Base-by-base conservation (phyloP, 2,329 filamentous ascomycete species). In the Xenosphaeropsis pyriputrescens region DNA sequence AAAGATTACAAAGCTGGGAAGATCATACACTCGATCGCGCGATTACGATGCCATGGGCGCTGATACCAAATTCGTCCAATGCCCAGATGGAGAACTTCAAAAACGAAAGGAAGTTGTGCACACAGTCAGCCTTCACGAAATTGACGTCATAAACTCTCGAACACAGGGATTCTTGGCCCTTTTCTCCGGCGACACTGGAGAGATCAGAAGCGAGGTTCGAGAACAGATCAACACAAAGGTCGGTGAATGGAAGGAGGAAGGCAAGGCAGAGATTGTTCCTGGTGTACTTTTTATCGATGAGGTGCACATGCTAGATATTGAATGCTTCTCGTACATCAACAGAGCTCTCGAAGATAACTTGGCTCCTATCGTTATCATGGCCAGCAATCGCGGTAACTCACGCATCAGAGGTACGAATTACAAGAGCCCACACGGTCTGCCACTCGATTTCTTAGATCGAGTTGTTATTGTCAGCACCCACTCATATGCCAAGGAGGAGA, bases 171-270 rank as follows among this genome's bases (percentile, higher is more conserved):
- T 98, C 62, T 65, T 98, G 18, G 91, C 91, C 8, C 78, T 98
- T 14, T 98, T 98, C 64, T 95, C 89, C 0, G 91, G 91, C 45
- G 91, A 98, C 59, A 98, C 91, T 1, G 91, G 91, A 49, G 91
- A 98, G 67, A 98, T 98, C 51, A 73, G 91, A 53, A 93, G 85
- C 58, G 91, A 98, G 61, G 89, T 98, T 44, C 79, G 91, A 40
- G 89, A 96, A 57, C 91, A 98, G 66, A 98, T 98, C 69, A 93
- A 98, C 65, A 95, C 85, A 49, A 98, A 98, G 63, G 88, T 98
- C 2, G 88, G 80, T 35, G 91, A 98, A 62, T 98, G 91, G 91
- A 95, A 93, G 62, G 91, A 98, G 60, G 91, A 98, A 62, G 91
- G 91, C 63, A 98, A 98, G 61, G 91, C 91, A 3, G 88, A 93